These are phyloP conservation scores for Neolentinus lepideus DNA, from an alignment of 1,284 basidiomycete genomes.

Conservation along the genomic window DNA sequence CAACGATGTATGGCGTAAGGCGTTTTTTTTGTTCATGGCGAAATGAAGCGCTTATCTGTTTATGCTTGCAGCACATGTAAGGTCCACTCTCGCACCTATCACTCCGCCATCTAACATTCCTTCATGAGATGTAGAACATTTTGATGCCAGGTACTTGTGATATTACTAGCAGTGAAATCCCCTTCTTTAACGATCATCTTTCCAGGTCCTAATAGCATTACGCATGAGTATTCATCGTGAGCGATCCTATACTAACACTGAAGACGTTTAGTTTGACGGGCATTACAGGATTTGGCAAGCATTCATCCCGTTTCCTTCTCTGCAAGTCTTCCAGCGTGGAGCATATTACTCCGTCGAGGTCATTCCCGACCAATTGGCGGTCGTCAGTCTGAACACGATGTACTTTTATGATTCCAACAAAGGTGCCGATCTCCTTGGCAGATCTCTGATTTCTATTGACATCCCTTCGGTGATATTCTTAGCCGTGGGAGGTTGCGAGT, in stretches of 20 bases:
- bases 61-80: conserved; percentile 50
- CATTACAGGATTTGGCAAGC: conserved; percentile 67
- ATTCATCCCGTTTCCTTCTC: conserved; percentile 79
- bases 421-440: conserved; percentile 35
- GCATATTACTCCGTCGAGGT: conserved; percentile 85
- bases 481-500: conserved; percentile 64
- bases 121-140: conserved; percentile 42
- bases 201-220: conserved; percentile 75
- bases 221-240: conserved; percentile 67
- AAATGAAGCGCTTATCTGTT: not conserved
- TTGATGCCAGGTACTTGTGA: conserved; percentile 53
- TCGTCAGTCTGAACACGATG: conserved; percentile 86
- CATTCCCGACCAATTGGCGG: conserved; percentile 70
- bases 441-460: conserved; percentile 5
- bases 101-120: conserved; percentile 5
- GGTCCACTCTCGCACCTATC: conserved; percentile 10
- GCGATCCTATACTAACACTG: conserved; percentile 13
- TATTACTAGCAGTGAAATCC: not conserved
- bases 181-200: not conserved
- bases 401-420: conserved; percentile 93
- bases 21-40: not conserved
- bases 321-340: conserved; percentile 78
- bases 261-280: not conserved
- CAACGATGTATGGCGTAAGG: conserved; percentile 85
- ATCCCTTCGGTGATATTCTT: conserved; percentile 1